A percentile compares a stretch with the other conserved stretches of the same genome.
Conservation (phyloP, 345 rosid species). For the Erucastrum elatum region DNA sequence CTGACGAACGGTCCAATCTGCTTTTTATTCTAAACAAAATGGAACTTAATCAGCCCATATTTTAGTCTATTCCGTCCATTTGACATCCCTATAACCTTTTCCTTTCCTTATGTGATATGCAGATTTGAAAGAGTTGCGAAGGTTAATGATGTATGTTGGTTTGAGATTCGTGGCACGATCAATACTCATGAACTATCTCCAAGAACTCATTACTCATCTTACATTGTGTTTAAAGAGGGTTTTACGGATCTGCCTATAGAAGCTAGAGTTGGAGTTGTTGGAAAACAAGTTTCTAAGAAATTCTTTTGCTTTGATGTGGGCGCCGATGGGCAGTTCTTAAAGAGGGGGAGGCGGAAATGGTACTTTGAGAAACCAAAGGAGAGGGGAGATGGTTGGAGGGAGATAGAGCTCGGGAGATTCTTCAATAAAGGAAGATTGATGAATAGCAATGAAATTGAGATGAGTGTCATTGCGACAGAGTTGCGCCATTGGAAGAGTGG, state of each 20-base stretch:
- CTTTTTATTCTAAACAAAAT: background rate
- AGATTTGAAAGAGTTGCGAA: conserved; percentile 17
- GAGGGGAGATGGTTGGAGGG: conserved; percentile 34
- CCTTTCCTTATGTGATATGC: background rate
- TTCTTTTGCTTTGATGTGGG: conserved; percentile 13
- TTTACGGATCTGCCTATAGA: conserved; percentile 6
- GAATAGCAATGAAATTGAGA: background rate
- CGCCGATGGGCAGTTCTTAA: background rate
- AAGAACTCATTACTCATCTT: conserved; percentile 18
- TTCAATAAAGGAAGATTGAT: conserved; percentile 14
- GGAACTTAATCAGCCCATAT: background rate
- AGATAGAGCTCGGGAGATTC: conserved; percentile 23
- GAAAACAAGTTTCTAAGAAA: background rate
- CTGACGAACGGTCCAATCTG: background rate
- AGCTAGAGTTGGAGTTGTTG: conserved; percentile 31
- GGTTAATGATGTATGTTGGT: conserved; percentile 3
- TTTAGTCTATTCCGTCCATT: too few species aligned
- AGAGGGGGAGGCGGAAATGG: background rate
- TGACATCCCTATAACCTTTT: too few species aligned
- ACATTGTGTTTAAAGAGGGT: conserved; percentile 25
- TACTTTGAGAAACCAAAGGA: background rate
- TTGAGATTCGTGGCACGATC: conserved; percentile 25
- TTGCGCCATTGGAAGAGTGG: conserved; percentile 2
- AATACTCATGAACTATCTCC: conserved; percentile 11
- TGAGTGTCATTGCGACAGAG: background rate